A percentile compares a stretch with the other conserved stretches of the same genome.
phyloP scores from a whole-genome alignment of 2,329 filamentous ascomycete species.

The Penicillium sp. region DNA sequence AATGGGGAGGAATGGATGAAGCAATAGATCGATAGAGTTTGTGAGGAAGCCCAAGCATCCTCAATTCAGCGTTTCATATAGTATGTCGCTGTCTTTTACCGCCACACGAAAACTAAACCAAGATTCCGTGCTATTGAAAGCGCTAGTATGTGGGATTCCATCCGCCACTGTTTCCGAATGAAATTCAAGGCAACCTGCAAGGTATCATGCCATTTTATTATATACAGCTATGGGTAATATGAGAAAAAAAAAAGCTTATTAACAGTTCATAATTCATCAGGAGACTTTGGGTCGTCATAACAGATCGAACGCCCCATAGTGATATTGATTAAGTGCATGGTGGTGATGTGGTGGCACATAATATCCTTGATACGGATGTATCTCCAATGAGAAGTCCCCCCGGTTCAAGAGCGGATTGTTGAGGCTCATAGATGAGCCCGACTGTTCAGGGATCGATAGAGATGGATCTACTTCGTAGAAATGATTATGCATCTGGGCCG shows the following conservation, averaged over 20 bases:
- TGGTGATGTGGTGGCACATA: constrained; percentile 67
- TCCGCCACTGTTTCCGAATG: no score
- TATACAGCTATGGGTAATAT: neutral
- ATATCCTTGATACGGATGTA: constrained; percentile 78
- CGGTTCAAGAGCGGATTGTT: constrained; percentile 69
- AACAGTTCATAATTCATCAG: constrained; percentile 3
- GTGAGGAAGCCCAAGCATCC: no score
- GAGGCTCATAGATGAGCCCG: constrained; percentile 47
- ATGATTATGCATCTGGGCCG: constrained; percentile 20
- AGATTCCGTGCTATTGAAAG: no score
- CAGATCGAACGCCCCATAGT: constrained; percentile 19
- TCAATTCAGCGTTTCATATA: neutral
- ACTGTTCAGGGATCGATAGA: constrained; percentile 30
- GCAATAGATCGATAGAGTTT: neutral
- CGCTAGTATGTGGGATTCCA: no score
- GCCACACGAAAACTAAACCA: no score
- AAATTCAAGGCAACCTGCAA: no score
- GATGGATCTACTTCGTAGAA: constrained; percentile 24
- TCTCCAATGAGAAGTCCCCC: constrained; percentile 73
- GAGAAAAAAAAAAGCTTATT: neutral
- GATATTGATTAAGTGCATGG: constrained; percentile 35
- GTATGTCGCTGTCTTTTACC: no score
- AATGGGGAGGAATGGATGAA: neutral
- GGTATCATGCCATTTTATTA: neutral
- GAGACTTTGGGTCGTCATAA: neutral